Percentiles rank a stretch among this genome's conserved stretches.
These are phyloP conservation scores for Aspergillus hiratsukae DNA, from an alignment of 2,329 filamentous ascomycete genomes.

Conservation along the genomic window DNA sequence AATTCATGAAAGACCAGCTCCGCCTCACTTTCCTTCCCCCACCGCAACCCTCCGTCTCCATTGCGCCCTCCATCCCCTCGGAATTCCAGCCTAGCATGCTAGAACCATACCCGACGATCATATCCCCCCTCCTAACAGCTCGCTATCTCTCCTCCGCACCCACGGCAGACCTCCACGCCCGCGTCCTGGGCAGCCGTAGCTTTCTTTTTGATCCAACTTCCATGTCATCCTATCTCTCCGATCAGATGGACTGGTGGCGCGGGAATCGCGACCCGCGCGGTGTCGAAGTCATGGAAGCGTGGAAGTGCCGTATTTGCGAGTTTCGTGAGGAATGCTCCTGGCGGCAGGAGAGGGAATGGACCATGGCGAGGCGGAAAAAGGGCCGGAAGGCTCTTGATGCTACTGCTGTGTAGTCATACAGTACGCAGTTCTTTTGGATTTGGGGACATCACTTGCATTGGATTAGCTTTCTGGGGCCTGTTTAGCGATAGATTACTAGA, in stretches of 20 bases:
- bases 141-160: slow-evolving; percentile 38
- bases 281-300: slow-evolving; percentile 77
- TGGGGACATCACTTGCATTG: neutral
- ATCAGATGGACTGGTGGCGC: slow-evolving; percentile 82
- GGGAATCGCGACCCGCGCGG: slow-evolving; percentile 68
- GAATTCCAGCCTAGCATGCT: slow-evolving; percentile 31
- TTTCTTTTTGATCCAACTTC: slow-evolving; percentile 63
- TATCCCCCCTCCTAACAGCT: slow-evolving; percentile 44
- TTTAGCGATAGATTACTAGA: neutral
- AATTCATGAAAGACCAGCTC: slow-evolving; percentile 59
- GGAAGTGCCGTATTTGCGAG: slow-evolving; percentile 81
- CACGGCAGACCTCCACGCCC: slow-evolving; percentile 19
- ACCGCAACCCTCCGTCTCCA: slow-evolving; percentile 6
- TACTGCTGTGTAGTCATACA: neutral
- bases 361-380: slow-evolving; percentile 39
- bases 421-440: neutral
- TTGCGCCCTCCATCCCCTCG: slow-evolving; percentile 28
- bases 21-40: slow-evolving; percentile 44
- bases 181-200: slow-evolving; percentile 51
- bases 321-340: slow-evolving; percentile 76
- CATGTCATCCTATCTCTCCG: slow-evolving; percentile 62
- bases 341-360: slow-evolving; percentile 65
- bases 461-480: neutral
- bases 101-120: slow-evolving; percentile 34
- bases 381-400: slow-evolving; percentile 14